Base-by-base conservation (phyloP, 2,329 filamentous ascomycete genomes). In the Parascedosporium putredinis region DNA sequence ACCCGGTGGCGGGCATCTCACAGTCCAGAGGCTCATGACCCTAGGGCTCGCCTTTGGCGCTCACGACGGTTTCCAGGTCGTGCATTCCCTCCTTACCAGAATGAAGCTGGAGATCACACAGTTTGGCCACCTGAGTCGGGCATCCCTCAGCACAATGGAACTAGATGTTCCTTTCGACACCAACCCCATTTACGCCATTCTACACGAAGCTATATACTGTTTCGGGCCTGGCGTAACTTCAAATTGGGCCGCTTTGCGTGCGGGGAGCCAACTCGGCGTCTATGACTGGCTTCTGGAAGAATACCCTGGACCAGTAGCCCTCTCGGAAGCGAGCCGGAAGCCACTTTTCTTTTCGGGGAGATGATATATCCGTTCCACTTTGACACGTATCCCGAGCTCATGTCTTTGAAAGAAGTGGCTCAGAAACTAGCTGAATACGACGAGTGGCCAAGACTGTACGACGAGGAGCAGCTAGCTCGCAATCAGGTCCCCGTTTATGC, bases 341-440 rank as follows among this genome's bases (percentile, higher is more conserved):
- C 82, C 83, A 0, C 70, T 93, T 20, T 86, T 78, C 64, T 95
- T 96, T 67, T 88, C 87, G 0, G 89, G 90, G 91, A 97, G 68
- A 96, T 95, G 88, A 78, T 95, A 47, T 95, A 82, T 63, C 84
- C 86, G 1, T 84, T 86, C 65, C 86, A 90, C 74, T 90, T 95
- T 56, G 80, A 89, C 33, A 83, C 83, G 14, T 91, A 88, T 59
- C 72, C 79, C 1, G 88, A 94, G 63, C 78, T 97, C 18, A 68
- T 68, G n/a, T 70, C 79, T 51, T 66, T 97, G 44, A 76, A 76
- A 50, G 71, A 79, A 9, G 83, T 81, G 0, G 88, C 88, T 0
- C 71, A 90, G 7, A 72, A 81, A 20, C 72, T 96, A 23, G 90
- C 90, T 1, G 59, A 71, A 1, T 76, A 78, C 42, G 65, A 74